Evolutionary conservation across 768 basidiomycete species (phyloP).

Genomic region (Tephrocybe sp.): DNA sequence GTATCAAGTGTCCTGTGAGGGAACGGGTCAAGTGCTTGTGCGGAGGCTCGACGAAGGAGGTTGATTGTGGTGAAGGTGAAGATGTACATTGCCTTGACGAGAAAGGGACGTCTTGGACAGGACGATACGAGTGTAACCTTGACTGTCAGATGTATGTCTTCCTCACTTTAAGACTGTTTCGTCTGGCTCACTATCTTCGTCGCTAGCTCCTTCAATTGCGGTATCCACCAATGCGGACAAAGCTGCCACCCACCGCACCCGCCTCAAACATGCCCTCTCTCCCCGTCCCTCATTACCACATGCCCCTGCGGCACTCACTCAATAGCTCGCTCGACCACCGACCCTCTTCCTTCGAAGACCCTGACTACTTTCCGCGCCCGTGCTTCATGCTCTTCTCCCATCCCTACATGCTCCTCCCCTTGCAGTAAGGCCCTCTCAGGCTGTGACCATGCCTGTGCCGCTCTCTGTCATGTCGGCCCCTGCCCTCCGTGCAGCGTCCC

Average conservation of each 20-base stretch:
- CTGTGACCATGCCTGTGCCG: constrained; percentile 77
- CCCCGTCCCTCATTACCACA: constrained; percentile 62
- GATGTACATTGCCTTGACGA: constrained; percentile 39
- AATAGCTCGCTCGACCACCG: constrained; percentile 38
- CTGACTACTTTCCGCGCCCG: constrained; percentile 43
- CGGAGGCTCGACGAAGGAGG: constrained; percentile 58
- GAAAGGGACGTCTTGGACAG: constrained; percentile 58
- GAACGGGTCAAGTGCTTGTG: constrained; percentile 77
- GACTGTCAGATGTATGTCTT: constrained; percentile 54
- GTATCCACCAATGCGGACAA: constrained; percentile 69
- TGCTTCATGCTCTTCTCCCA: constrained; percentile 63
- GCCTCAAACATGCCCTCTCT: constrained; percentile 67
- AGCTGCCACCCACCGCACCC: constrained; percentile 72
- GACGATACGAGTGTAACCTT: constrained; percentile 56
- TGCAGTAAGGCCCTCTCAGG: constrained; percentile 64
- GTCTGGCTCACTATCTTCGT: background rate
- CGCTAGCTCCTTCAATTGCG: constrained; percentile 72
- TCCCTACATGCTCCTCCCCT: constrained; percentile 73
- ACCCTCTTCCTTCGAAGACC: constrained; percentile 24
- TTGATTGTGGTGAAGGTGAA: constrained; percentile 68
- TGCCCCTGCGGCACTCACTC: constrained; percentile 82
- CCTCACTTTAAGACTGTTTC: constrained; percentile 1
- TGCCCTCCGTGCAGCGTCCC: constrained; percentile 80
- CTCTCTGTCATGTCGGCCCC: constrained; percentile 69
- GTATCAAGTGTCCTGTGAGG: constrained; percentile 58